phyloP scores from a whole-genome alignment of 139 green algal species.

The Chlorella vulgaris region DNA sequence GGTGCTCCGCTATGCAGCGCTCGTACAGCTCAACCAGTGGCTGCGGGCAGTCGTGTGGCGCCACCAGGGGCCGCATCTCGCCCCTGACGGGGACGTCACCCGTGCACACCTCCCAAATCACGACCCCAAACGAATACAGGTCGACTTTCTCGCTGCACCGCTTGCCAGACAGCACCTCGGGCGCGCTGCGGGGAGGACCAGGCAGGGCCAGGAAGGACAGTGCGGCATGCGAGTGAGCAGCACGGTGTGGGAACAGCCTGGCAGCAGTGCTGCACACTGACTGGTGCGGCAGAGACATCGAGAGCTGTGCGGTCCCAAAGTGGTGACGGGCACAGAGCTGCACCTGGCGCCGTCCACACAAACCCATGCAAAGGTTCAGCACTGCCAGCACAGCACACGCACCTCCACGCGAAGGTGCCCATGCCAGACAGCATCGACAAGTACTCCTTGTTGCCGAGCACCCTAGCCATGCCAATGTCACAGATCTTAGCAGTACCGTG shows the following conservation, averaged over 20 bases:
- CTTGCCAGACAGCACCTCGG: conserved; percentile 50
- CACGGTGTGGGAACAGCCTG: no score
- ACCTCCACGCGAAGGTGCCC: conserved; percentile 51
- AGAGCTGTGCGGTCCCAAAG: no score
- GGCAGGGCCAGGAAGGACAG: neutral
- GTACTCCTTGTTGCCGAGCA: conserved; percentile 50
- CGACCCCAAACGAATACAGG: conserved; percentile 49
- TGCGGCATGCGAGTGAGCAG: no score
- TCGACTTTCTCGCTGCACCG: conserved; percentile 45
- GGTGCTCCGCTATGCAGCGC: conserved; percentile 40
- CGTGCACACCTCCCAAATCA: conserved; percentile 57
- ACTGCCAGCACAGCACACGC: no score
- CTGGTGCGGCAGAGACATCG: neutral
- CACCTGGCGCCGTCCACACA: no score
- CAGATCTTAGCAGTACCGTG: conserved; percentile 42
- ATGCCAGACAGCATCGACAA: conserved; percentile 32
- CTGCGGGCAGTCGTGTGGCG: conserved; percentile 47
- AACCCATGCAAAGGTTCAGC: no score
- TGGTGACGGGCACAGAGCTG: no score
- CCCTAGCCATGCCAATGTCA: conserved; percentile 51
- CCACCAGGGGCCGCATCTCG: conserved; percentile 37
- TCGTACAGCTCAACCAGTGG: conserved; percentile 41
- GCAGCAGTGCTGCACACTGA: neutral
- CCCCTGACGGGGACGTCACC: conserved; percentile 48
- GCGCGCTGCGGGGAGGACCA: conserved; percentile 13